Conservation (phyloP, 2,329 filamentous ascomycete species). For the Aspergillus sp. region DNA sequence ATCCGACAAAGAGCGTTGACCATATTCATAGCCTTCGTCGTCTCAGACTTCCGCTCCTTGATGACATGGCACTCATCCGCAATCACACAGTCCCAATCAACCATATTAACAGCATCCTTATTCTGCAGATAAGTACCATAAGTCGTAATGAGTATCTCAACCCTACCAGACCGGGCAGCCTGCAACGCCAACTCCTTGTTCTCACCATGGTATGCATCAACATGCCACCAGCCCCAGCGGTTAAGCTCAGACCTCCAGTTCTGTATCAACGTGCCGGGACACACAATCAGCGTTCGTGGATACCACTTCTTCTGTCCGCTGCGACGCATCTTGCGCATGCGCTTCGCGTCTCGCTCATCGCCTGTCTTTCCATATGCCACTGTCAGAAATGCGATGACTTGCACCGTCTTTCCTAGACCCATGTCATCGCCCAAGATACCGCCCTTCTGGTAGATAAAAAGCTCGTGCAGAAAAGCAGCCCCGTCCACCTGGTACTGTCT, state of each 20-base stretch:
- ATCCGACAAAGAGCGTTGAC: constrained; percentile 89
- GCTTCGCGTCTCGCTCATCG: constrained; percentile 74
- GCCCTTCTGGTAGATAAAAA: constrained; percentile 86
- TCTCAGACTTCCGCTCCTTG: constrained; percentile 71
- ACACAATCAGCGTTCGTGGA: constrained; percentile 74
- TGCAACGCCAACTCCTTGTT: constrained; percentile 63
- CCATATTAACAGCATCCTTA: constrained; percentile 68
- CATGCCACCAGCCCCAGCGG: constrained; percentile 94
- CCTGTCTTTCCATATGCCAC: constrained; percentile 91
- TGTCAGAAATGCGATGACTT: constrained; percentile 86
- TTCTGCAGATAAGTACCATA: constrained; percentile 81
- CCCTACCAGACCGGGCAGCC: constrained; percentile 64
- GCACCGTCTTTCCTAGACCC: constrained; percentile 94
- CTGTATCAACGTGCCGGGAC: constrained; percentile 76
- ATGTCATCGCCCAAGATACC: constrained; percentile 94
- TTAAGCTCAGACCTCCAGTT: constrained; percentile 87
- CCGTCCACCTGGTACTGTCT: constrained; percentile 87
- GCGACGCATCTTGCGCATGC: constrained; percentile 78
- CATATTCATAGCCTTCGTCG: constrained; percentile 79
- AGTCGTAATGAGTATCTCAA: constrained; percentile 91
- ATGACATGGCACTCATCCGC: constrained; percentile 90
- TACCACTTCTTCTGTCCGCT: constrained; percentile 62
- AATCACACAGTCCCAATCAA: constrained; percentile 89
- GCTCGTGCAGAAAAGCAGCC: constrained; percentile 74
- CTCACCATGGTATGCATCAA: constrained; percentile 73